These are phyloP conservation scores for Stentor coeruleus DNA, from an alignment of 73 alveolate genomes.

Conservation along the genomic window DNA sequence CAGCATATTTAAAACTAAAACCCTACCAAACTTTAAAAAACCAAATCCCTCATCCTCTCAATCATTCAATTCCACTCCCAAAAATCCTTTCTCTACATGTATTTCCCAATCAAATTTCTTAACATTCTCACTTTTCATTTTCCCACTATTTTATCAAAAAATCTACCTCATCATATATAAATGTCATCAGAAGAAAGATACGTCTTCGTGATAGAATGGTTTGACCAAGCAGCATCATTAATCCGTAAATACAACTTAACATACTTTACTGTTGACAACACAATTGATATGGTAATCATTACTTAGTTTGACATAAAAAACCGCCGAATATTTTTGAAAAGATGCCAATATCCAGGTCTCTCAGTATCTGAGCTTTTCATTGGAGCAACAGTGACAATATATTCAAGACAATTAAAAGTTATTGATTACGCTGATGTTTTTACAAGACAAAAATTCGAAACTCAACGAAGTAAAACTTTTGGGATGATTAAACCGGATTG, in stretches of 20 bases:
- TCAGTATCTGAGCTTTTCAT: constrained; percentile 75
- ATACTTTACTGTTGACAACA: constrained; percentile 84
- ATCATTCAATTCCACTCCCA: background rate
- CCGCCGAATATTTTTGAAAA: constrained; percentile 78
- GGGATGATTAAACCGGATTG: constrained; percentile 98
- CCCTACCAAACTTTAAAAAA: too few species aligned
- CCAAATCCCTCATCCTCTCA: too few species aligned
- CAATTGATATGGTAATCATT: constrained; percentile 83
- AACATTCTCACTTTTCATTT: too few species aligned
- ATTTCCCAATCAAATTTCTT: too few species aligned
- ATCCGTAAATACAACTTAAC: constrained; percentile 78
- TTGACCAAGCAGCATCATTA: constrained; percentile 84
- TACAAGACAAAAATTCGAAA: constrained; percentile 78
- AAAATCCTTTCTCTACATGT: background rate
- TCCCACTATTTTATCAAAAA: background rate
- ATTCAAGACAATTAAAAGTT: constrained; percentile 88
- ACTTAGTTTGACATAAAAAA: constrained; percentile 86
- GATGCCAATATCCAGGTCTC: constrained; percentile 77
- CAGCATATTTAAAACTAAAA: too few species aligned
- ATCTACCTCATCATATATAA: background rate
- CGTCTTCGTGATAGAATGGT: constrained; percentile 91
- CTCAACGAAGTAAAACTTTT: constrained; percentile 69
- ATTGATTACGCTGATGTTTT: constrained; percentile 92
- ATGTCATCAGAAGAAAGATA: constrained; percentile 68
- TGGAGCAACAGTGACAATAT: constrained; percentile 85